phyloP scores from a whole-genome alignment of 2,329 filamentous ascomycete species.

The Trichocomaceae sp. region DNA sequence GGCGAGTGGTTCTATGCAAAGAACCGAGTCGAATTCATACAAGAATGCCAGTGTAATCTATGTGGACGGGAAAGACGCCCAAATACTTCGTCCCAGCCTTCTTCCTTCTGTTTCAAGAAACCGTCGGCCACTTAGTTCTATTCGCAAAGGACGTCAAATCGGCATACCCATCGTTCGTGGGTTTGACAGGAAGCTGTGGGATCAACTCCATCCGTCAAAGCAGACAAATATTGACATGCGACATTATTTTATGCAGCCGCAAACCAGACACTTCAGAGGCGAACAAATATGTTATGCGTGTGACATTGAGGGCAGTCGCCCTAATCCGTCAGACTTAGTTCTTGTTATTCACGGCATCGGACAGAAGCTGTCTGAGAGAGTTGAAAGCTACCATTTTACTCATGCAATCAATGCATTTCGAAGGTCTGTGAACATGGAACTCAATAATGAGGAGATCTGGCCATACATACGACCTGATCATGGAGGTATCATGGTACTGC shows the following conservation, averaged over 20 bases:
- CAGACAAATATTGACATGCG: conserved; percentile 36
- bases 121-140: conserved; percentile 71
- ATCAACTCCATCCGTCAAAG: conserved; percentile 58
- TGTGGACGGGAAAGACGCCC: conserved; percentile 68
- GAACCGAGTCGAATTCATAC: conserved; percentile 53
- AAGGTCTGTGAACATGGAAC: conserved; percentile 75
- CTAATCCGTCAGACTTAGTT: conserved; percentile 76
- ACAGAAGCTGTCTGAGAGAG: conserved; percentile 87
- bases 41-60: conserved; percentile 79
- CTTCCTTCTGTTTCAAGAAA: conserved; percentile 81
- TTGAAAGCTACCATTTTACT: conserved; percentile 96
- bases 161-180: conserved; percentile 85
- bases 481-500: conserved; percentile 87
- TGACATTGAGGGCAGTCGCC: conserved; percentile 55
- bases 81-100: conserved; percentile 77
- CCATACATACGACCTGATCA: conserved; percentile 67
- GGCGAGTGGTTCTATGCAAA: conserved; percentile 34
- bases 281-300: conserved; percentile 49
- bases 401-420: conserved; percentile 90
- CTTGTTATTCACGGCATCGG: conserved; percentile 93
- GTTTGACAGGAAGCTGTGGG: conserved; percentile 73
- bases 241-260: conserved; percentile 36
- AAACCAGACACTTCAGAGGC: conserved; percentile 25
- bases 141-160: conserved; percentile 73
- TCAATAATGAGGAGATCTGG: conserved; percentile 67